Conservation (phyloP, 805 yeast genomes). For the Yamadazyma tumulicola region DNA sequence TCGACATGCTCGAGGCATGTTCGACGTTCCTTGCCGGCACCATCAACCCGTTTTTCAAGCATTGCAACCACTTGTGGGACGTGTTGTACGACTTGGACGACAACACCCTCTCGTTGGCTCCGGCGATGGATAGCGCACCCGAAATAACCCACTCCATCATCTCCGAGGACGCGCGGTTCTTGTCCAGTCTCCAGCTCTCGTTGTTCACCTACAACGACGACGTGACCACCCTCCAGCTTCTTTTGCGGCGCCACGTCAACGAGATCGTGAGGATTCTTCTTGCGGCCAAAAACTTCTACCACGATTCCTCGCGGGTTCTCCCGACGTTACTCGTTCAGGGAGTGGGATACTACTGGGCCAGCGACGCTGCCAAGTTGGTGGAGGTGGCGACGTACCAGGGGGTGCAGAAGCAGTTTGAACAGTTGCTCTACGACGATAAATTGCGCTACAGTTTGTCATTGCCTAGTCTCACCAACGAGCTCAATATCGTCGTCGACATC, state of each 20-base stretch:
- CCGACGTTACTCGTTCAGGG: slow-evolving; percentile 33
- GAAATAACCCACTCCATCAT: slow-evolving; percentile 34
- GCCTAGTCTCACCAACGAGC: slow-evolving; percentile 37
- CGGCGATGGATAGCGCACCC: slow-evolving; percentile 7
- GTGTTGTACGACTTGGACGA: slow-evolving; percentile 57
- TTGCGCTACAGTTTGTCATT: slow-evolving; percentile 31
- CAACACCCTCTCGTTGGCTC: slow-evolving; percentile 31
- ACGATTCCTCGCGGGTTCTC: slow-evolving; percentile 7
- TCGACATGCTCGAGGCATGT: slow-evolving; percentile 44
- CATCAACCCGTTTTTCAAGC: slow-evolving; percentile 60
- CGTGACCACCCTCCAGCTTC: slow-evolving; percentile 41
- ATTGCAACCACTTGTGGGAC: slow-evolving; percentile 56
- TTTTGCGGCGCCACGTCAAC: slow-evolving; percentile 42
- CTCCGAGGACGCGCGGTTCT: slow-evolving; percentile 43
- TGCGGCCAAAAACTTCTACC: slow-evolving; percentile 32
- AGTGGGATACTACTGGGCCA: slow-evolving; percentile 42
- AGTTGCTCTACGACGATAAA: slow-evolving; percentile 26
- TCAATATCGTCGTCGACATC: slow-evolving; percentile 39
- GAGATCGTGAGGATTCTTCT: slow-evolving; percentile 38
- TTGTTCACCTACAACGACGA: slow-evolving; percentile 46
- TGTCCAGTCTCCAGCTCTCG: slow-evolving; percentile 40
- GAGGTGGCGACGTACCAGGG: slow-evolving; percentile 42
- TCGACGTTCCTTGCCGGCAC: slow-evolving; percentile 58
- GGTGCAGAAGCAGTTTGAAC: slow-evolving; percentile 33
- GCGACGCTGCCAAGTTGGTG: slow-evolving; percentile 37